Base-by-base conservation (phyloP, 2,329 filamentous ascomycete species). In the Cladosporium sp. region DNA sequence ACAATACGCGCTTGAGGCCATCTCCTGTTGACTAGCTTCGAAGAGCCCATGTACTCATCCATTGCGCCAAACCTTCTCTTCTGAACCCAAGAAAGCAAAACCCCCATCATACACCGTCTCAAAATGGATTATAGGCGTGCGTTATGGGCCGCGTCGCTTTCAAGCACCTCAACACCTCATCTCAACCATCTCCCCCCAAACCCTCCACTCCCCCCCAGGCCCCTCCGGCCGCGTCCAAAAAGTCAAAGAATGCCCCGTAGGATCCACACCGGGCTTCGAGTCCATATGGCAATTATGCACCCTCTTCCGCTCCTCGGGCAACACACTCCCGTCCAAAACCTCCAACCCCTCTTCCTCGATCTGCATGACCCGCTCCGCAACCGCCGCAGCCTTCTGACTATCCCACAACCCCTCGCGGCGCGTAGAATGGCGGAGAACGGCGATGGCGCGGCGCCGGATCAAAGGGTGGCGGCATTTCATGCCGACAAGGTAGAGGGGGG, bases 401-500 rank as follows among this genome's bases (percentile, higher is more conserved):
- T 57, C 55, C 55, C 55, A 59, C 1, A 59, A 49, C 1, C 57
- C 58, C 22, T 63, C 60, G 16, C 58, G 51, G 2, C 55, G 45
- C 3, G 51, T 45, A 1, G 38, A 49, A 7, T 40, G 43, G 27
- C 54, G 47, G 13, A 62, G 50, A 1, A 61, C 38, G 1, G 51
- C 53, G 33, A 62, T 57, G 1, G 60, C 59, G 32, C 54, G 49
- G 7, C 55, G 52, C 8, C 61, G 55, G 42, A 60, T 50, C 4
- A 16, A 9, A 5, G 55, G 55, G 30, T 59, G 51, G 13, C 60
- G 55, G 48, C 60, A 62, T 45, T 63, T 63, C 35, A 56, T 53
- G 2, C 52, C 54, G 3, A 59, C 45, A 25, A 56, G 55, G 41
- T 57, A 62, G 18, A 63, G 33, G 2, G 59, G 57, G 2, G 56